Evolutionary conservation across 306 rosid species (phyloP).

Genomic region (Acacia acuminata): DNA sequence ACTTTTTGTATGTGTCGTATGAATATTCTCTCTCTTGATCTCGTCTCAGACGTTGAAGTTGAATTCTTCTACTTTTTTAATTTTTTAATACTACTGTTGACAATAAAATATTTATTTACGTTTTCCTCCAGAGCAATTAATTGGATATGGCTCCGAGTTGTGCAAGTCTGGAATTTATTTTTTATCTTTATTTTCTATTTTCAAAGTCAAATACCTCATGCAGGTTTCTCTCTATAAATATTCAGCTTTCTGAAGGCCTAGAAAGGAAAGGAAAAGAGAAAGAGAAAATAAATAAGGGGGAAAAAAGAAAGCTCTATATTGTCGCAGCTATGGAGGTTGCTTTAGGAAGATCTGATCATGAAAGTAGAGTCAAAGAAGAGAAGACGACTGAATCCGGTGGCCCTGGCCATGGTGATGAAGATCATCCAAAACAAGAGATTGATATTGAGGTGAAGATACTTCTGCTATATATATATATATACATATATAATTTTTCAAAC

Average conservation of each 20-base stretch:
- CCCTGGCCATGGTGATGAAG: conserved; percentile 34
- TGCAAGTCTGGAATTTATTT: background rate
- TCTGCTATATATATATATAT: background rate
- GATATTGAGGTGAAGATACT: conserved; percentile 38
- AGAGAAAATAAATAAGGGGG: background rate
- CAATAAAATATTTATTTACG: background rate
- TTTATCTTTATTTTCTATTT: background rate
- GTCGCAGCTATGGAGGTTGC: conserved; percentile 43
- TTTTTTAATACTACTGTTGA: background rate
- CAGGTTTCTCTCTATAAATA: conserved; percentile 39
- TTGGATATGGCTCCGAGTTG: conserved; percentile 37
- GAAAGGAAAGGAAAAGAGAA: background rate
- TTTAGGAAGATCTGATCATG: conserved; percentile 30
- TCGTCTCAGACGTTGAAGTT: conserved; percentile 64
- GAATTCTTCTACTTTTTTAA: conserved; percentile 56
- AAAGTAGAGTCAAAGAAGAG: conserved; percentile 33
- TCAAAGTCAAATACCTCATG: conserved; percentile 61
- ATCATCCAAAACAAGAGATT: conserved; percentile 26
- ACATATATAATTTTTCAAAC: background rate
- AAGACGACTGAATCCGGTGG: conserved; percentile 39
- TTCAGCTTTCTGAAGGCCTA: background rate
- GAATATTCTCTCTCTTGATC: conserved; percentile 47
- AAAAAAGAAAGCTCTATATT: background rate
- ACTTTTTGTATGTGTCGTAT: conserved; percentile 27
- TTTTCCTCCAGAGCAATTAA: conserved; percentile 19